Conservation (phyloP, 176 grass and related monocot genomes). For the Tillandsia leiboldiana region DNA sequence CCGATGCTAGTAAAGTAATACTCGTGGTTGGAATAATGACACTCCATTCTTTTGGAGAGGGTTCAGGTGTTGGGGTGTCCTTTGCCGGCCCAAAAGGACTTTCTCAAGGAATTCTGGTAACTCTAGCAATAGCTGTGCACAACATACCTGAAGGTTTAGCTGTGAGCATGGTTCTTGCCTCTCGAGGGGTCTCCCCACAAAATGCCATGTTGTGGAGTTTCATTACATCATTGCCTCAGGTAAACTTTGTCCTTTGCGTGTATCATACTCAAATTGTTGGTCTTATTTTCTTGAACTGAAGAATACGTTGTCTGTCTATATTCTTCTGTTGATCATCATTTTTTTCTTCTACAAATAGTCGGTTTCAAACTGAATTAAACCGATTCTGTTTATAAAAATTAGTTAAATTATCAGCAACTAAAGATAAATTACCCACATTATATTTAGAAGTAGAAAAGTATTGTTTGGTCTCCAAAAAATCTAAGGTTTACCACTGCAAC, state of each 20-base stretch:
- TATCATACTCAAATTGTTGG: neutral
- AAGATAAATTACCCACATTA: too few species aligned
- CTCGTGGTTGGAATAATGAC: constrained; percentile 99
- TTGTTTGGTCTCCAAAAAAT: too few species aligned
- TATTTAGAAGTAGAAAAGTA: too few species aligned
- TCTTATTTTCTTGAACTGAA: constrained; percentile 8
- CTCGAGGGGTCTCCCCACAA: constrained; percentile 72
- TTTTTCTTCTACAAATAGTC: too few species aligned
- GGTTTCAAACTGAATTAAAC: too few species aligned
- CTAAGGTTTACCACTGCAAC: too few species aligned
- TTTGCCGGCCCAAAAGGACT: constrained; percentile 91
- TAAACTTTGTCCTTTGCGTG: constrained; percentile 15
- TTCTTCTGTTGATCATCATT: too few species aligned
- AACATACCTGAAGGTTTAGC: constrained; percentile 99
- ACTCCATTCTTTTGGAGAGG: constrained; percentile 96
- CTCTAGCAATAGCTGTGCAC: constrained; percentile 93
- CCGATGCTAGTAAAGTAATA: constrained; percentile 99
- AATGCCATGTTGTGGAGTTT: constrained; percentile 99
- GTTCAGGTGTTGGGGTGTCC: constrained; percentile 95
- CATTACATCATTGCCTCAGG: constrained; percentile 97
- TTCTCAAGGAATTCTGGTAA: constrained; percentile 84
- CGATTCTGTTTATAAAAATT: too few species aligned
- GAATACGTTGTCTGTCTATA: neutral
- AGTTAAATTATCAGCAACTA: too few species aligned
- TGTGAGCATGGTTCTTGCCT: constrained; percentile 93